phyloP scores from a whole-genome alignment of 208 protist species.

The Porcisia hertigi region DNA sequence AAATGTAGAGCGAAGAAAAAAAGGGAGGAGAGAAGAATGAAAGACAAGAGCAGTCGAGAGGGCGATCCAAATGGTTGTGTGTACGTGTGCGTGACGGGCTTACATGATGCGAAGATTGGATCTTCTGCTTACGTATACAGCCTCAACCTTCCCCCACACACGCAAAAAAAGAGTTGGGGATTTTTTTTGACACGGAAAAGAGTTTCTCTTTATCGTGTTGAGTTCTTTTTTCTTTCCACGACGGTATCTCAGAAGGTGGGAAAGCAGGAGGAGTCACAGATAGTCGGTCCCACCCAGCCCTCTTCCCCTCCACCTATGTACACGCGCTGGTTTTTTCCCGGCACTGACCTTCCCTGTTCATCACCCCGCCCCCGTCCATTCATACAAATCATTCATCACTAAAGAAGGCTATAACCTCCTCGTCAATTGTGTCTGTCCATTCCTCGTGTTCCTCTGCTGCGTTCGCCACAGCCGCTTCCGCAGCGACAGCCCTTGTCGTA shows the following conservation, averaged over 20 bases:
- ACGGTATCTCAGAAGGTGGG: too few species aligned
- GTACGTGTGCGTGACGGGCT: too few species aligned
- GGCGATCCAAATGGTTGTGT: too few species aligned
- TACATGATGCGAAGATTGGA: too few species aligned
- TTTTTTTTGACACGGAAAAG: too few species aligned
- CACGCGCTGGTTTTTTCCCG: neutral
- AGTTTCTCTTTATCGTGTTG: too few species aligned
- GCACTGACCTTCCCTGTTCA: neutral
- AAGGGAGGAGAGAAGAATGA: neutral
- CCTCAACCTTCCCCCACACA: too few species aligned
- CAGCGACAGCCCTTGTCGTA: neutral
- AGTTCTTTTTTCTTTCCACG: too few species aligned
- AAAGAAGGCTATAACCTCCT: conserved; percentile 59
- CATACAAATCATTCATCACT: conserved; percentile 12
- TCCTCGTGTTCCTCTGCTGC: neutral
- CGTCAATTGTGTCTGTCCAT: conserved; percentile 34
- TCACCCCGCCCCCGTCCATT: neutral
- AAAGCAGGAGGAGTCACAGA: too few species aligned
- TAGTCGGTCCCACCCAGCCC: too few species aligned
- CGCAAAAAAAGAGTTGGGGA: too few species aligned
- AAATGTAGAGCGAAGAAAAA: neutral
- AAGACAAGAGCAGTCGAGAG: neutral
- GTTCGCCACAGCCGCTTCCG: neutral
- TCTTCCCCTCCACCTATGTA: neutral
- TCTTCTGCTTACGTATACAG: too few species aligned